Conservation (phyloP, 2,329 filamentous ascomycete species). For the Paramyrothecium roridum region DNA sequence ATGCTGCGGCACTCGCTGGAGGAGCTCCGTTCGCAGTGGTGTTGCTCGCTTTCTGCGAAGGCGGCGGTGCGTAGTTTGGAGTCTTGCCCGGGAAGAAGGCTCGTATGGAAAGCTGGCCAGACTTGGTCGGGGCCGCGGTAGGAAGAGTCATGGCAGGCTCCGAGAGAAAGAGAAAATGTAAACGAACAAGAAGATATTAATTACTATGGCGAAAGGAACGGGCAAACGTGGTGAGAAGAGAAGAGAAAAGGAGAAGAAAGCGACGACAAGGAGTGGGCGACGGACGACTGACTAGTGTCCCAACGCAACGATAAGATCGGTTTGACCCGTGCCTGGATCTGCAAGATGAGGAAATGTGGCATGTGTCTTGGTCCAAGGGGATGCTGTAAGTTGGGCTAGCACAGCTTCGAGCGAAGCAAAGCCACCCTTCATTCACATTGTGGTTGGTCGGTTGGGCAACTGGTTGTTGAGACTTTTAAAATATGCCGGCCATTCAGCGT, state of each 20-base stretch:
- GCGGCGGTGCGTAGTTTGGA: constrained; percentile 31
- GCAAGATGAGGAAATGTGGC: not conserved
- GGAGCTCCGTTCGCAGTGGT: constrained; percentile 20
- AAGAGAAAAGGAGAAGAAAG: not conserved
- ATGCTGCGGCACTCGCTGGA: constrained; percentile 16
- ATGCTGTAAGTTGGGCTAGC: not conserved
- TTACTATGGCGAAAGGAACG: not conserved
- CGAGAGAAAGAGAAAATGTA: not conserved
- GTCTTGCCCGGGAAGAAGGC: constrained; percentile 57
- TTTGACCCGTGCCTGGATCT: not conserved
- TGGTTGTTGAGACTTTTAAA: no score
- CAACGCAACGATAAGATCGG: not conserved
- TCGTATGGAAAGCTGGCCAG: constrained; percentile 54
- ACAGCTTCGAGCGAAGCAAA: not conserved
- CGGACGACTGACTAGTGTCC: not conserved
- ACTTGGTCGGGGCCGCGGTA: constrained; percentile 22
- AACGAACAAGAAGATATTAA: constrained; percentile 1
- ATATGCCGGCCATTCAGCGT: no score
- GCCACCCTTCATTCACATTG: not conserved
- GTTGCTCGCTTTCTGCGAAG: constrained; percentile 17
- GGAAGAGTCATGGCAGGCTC: constrained; percentile 36
- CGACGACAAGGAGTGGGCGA: not conserved
- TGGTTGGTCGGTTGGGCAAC: no score
- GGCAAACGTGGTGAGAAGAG: not conserved
- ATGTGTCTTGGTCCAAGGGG: not conserved